Conservation (phyloP, 768 basidiomycete species). For the Mrakia frigida region DNA sequence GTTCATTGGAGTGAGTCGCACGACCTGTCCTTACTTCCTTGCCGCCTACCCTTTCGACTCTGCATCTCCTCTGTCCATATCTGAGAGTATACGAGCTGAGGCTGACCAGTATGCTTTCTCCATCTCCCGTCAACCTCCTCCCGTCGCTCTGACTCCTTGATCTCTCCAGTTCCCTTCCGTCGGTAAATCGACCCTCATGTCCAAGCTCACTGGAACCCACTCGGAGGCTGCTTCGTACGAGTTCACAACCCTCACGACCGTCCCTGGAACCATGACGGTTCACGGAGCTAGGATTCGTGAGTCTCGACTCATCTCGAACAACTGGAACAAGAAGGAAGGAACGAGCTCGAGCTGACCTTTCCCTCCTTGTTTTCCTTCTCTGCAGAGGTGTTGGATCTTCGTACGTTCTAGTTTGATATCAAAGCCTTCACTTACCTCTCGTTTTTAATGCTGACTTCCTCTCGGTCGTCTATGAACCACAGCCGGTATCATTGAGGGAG, state of each 20-base stretch:
- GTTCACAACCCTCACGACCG: constrained; percentile 88
- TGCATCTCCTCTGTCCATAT: too few relatives aligned
- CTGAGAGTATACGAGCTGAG: neutral
- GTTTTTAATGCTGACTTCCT: neutral
- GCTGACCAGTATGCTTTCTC: neutral
- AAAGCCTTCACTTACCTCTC: too few relatives aligned
- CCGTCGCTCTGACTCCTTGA: neutral
- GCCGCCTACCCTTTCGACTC: neutral
- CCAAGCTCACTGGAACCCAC: constrained; percentile 91
- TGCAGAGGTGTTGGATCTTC: constrained; percentile 37
- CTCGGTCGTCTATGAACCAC: constrained; percentile 28
- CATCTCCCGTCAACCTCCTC: neutral
- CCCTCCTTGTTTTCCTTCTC: neutral
- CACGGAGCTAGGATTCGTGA: constrained; percentile 30
- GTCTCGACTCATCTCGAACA: neutral
- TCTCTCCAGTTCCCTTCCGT: constrained; percentile 28
- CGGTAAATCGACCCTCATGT: constrained; percentile 81
- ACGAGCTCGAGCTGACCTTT: constrained; percentile 4
- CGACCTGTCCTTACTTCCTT: neutral
- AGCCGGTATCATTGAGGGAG: constrained; percentile 98
- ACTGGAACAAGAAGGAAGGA: neutral
- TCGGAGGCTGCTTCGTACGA: constrained; percentile 95
- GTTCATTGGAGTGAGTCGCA: constrained; percentile 39
- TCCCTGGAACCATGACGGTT: constrained; percentile 29
- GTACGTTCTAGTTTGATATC: constrained; percentile 24